Conservation (phyloP, 495 filamentous ascomycete genomes). For the Xylona heveae region DNA sequence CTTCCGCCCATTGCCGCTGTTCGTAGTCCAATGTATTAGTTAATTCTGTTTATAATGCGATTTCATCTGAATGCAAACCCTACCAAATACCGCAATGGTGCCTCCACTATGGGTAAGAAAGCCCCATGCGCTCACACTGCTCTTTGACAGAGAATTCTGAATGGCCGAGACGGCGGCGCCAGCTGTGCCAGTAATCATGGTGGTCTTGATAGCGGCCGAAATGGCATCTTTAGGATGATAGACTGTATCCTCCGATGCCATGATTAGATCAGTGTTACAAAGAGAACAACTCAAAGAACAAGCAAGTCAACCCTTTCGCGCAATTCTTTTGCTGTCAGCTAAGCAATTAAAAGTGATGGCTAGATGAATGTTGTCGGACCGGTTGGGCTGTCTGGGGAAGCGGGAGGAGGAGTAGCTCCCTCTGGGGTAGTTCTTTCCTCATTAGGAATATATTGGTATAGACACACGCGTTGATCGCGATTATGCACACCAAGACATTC, state of each 20-base stretch:
- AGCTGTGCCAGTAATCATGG: constrained; percentile 36
- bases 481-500: too few relatives aligned
- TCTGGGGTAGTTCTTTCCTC: too few relatives aligned
- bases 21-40: constrained; percentile 8
- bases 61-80: constrained; percentile 5
- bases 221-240: constrained; percentile 73
- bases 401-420: too few relatives aligned
- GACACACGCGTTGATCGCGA: too few relatives aligned
- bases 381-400: too few relatives aligned
- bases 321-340: too few relatives aligned
- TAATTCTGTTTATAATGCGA: constrained; percentile 1
- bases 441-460: too few relatives aligned
- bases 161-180: constrained; percentile 56
- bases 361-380: too few relatives aligned
- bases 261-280: too few relatives aligned
- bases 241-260: constrained; percentile 13
- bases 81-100: constrained; percentile 47
- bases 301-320: too few relatives aligned
- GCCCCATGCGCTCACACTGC: constrained; percentile 55
- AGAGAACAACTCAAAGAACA: too few relatives aligned
- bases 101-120: constrained; percentile 53
- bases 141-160: constrained; percentile 64
- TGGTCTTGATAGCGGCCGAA: constrained; percentile 36
- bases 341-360: too few relatives aligned
- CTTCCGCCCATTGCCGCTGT: constrained; percentile 60